Conservation (phyloP, 495 filamentous ascomycete genomes). For the Podospora pseudoanserina region DNA sequence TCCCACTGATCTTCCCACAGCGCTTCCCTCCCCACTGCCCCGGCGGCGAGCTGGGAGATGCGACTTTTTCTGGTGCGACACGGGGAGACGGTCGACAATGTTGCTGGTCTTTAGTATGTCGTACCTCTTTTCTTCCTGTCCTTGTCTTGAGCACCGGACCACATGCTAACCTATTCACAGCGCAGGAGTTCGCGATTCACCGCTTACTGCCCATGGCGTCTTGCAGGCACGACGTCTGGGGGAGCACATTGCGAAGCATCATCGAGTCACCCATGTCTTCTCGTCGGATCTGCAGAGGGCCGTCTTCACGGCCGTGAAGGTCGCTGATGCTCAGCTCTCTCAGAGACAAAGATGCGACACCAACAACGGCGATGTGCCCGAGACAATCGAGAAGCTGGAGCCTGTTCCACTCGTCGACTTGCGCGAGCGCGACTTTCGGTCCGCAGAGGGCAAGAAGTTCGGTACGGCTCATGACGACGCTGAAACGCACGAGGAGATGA, state of each 20-base stretch:
- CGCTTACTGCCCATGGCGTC: constrained; percentile 76
- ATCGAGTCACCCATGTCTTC: constrained; percentile 60
- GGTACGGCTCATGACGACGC: constrained; percentile 28
- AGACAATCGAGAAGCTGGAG: constrained; percentile 13
- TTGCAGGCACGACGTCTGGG: constrained; percentile 68
- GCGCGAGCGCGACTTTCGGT: constrained; percentile 70
- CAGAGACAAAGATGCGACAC: constrained; percentile 35
- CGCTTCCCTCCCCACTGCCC: too few relatives aligned
- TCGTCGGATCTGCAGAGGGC: constrained; percentile 78
- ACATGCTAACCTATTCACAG: constrained; percentile 39
- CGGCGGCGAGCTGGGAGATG: constrained; percentile 41
- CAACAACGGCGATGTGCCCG: constrained; percentile 11
- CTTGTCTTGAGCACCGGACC: constrained; percentile 22
- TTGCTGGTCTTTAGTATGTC: constrained; percentile 67
- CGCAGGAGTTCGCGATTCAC: constrained; percentile 74
- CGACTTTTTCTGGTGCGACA: constrained; percentile 76
- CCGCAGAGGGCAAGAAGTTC: constrained; percentile 60
- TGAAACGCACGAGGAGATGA: constrained; percentile 66
- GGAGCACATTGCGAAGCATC: constrained; percentile 50
- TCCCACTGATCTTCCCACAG: background rate
- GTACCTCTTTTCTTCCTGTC: background rate
- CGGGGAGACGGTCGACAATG: constrained; percentile 85
- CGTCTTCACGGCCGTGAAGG: constrained; percentile 61
- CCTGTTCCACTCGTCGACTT: constrained; percentile 53
- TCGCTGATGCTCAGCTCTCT: constrained; percentile 38